phyloP scores from a whole-genome alignment of 2,329 filamentous ascomycete genomes.

The Rhytidhysteron rufulum region DNA sequence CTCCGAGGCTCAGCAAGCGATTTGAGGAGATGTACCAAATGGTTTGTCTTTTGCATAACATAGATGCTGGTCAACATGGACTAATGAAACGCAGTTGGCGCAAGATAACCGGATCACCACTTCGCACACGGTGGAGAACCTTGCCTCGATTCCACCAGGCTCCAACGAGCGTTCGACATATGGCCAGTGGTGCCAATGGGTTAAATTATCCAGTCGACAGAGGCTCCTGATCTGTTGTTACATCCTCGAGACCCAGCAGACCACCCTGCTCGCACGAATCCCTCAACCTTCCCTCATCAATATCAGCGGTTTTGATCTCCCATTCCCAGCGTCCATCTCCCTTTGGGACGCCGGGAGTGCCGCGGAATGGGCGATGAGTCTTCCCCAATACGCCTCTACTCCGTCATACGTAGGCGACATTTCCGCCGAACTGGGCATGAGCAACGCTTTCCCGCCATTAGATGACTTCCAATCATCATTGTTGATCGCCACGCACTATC shows the following conservation, averaged over 20 bases:
- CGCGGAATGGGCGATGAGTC: slow-evolving; percentile 18
- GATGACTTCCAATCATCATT: slow-evolving; percentile 36
- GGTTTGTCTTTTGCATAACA: slow-evolving; percentile 15
- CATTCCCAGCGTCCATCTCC: slow-evolving; percentile 30
- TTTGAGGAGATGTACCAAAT: slow-evolving; percentile 36
- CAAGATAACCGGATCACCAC: slow-evolving; percentile 15
- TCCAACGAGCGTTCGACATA: slow-evolving; percentile 18
- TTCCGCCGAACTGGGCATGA: slow-evolving; percentile 7
- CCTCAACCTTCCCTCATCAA: slow-evolving; percentile 15
- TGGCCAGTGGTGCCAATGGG: slow-evolving; percentile 31
- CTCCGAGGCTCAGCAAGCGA: slow-evolving; percentile 31
- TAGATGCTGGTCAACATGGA: not conserved
- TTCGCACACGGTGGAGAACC: slow-evolving; percentile 14
- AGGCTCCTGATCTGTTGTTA: slow-evolving; percentile 41
- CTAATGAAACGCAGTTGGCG: slow-evolving; percentile 18
- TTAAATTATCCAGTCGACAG: slow-evolving; percentile 25
- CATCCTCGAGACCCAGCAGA: slow-evolving; percentile 40
- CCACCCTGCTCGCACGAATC: slow-evolving; percentile 24
- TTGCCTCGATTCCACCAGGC: slow-evolving; percentile 7
- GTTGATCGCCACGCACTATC: slow-evolving; percentile 31
- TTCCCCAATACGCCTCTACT: slow-evolving; percentile 15
- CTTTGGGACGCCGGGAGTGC: slow-evolving; percentile 35
- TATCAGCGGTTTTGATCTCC: slow-evolving; percentile 28
- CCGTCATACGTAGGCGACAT: slow-evolving; percentile 24
- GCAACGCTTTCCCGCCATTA: slow-evolving; percentile 8